Percentiles rank a stretch among this genome's conserved stretches.
phyloP scores from a whole-genome alignment of 306 rosid species.

The Vigna radiata region DNA sequence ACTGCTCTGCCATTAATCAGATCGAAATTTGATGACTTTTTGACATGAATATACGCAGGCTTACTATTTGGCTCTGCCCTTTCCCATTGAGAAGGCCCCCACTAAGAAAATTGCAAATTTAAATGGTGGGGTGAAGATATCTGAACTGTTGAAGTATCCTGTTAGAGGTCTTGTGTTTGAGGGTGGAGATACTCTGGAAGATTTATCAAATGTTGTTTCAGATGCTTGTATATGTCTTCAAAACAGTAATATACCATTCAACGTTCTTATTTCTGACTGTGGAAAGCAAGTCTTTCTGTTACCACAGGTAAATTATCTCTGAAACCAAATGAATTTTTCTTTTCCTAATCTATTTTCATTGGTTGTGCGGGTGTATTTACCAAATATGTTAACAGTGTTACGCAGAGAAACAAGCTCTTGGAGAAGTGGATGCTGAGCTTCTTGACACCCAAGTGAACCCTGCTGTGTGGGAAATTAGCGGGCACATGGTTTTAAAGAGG shows the following conservation, averaged over 20 bases:
- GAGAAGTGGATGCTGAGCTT: slow-evolving; percentile 86
- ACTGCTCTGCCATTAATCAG: background rate
- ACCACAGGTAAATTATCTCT: slow-evolving; percentile 76
- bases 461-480: slow-evolving; percentile 98
- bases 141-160: slow-evolving; percentile 74
- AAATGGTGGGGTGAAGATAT: slow-evolving; percentile 67
- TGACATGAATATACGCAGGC: slow-evolving; percentile 59
- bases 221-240: slow-evolving; percentile 90
- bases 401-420: slow-evolving; percentile 98
- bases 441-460: slow-evolving; percentile 98
- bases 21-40: slow-evolving; percentile 26
- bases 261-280: slow-evolving; percentile 81
- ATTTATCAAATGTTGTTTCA: slow-evolving; percentile 73
- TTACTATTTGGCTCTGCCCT: slow-evolving; percentile 82
- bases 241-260: slow-evolving; percentile 82
- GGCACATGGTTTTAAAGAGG: slow-evolving; percentile 97
- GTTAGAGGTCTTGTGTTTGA: slow-evolving; percentile 90
- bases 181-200: slow-evolving; percentile 68
- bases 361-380: background rate
- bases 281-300: slow-evolving; percentile 78
- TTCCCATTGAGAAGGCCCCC: slow-evolving; percentile 94
- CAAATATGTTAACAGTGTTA: slow-evolving; percentile 67
- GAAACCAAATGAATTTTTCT: background rate
- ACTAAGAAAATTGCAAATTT: slow-evolving; percentile 64
- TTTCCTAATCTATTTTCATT: background rate